Conservation (phyloP, 2,329 filamentous ascomycete species). For the Onygenales sp. region DNA sequence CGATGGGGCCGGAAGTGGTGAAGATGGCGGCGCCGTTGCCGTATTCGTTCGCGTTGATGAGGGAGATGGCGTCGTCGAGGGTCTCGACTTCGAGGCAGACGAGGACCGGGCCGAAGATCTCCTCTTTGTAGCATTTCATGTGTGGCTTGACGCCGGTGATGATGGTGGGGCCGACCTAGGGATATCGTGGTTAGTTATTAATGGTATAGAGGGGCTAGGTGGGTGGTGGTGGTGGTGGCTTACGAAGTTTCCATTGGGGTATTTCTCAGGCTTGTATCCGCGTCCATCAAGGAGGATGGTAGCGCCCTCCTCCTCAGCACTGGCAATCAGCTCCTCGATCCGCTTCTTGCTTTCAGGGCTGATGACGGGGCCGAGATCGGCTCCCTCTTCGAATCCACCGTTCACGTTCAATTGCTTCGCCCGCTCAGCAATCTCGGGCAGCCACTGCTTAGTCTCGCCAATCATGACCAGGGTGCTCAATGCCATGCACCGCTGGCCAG, state of each 20-base stretch:
- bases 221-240: constrained; percentile 16
- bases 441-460: constrained; percentile 57
- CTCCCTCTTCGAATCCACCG: constrained; percentile 51
- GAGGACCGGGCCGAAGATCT: constrained; percentile 59
- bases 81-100: constrained; percentile 52
- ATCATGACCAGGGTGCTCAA: constrained; percentile 56
- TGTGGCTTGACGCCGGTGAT: constrained; percentile 56
- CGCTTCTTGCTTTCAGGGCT: constrained; percentile 54
- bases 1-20: constrained; percentile 52
- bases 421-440: constrained; percentile 51
- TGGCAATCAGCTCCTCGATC: constrained; percentile 52
- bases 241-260: constrained; percentile 58
- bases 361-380: constrained; percentile 55
- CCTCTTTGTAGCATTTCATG: constrained; percentile 58
- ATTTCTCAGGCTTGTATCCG: constrained; percentile 52
- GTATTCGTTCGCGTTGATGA: constrained; percentile 59
- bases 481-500: constrained; percentile 62
- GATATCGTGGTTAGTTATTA: neutral
- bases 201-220: neutral
- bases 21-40: constrained; percentile 60
- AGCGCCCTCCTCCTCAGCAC: constrained; percentile 54
- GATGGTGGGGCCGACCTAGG: constrained; percentile 52
- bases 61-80: constrained; percentile 52
- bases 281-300: constrained; percentile 55
- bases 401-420: constrained; percentile 51